Conservation (phyloP, 108 stramenopile genomes). For the Conticribra guillardii region DNA sequence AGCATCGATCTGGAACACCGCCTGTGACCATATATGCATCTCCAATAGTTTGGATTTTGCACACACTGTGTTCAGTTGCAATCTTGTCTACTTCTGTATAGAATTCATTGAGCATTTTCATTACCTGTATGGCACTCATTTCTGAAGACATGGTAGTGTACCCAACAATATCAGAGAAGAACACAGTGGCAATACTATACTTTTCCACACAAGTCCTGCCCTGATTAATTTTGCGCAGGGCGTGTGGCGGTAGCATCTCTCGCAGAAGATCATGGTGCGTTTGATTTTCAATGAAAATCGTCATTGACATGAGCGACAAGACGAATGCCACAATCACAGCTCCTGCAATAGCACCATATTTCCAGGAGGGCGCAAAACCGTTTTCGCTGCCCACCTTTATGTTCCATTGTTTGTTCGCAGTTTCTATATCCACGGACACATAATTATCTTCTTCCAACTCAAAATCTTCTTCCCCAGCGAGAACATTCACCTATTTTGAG, state of each 20-base stretch:
- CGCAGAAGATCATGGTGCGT: constrained; percentile 31
- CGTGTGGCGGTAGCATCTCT: constrained; percentile 32
- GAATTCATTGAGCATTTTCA: constrained; percentile 61
- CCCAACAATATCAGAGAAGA: constrained; percentile 47
- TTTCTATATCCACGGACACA: constrained; percentile 7
- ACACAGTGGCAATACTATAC: constrained; percentile 27
- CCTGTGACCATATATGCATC: constrained; percentile 46
- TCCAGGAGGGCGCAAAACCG: too few species aligned
- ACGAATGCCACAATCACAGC: constrained; percentile 13
- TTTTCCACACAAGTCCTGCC: constrained; percentile 35
- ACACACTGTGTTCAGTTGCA: constrained; percentile 31
- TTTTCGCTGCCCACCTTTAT: constrained; percentile 21
- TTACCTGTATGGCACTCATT: constrained; percentile 40
- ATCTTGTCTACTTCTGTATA: constrained; percentile 54
- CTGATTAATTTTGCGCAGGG: constrained; percentile 37
- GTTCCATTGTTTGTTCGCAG: constrained; percentile 35
- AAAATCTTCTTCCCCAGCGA: too few species aligned
- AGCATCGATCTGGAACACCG: constrained; percentile 26
- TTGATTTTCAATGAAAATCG: constrained; percentile 28
- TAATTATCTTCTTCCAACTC: not conserved
- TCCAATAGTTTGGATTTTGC: constrained; percentile 72
- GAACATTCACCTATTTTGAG: too few species aligned
- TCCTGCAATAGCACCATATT: too few species aligned
- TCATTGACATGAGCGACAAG: constrained; percentile 27
- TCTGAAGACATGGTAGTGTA: constrained; percentile 40